Evolutionary conservation across 148 eudicot species (phyloP), one percentile per base, ranked within the genome.

Genomic region (Rhododendron mucronatum): DNA sequence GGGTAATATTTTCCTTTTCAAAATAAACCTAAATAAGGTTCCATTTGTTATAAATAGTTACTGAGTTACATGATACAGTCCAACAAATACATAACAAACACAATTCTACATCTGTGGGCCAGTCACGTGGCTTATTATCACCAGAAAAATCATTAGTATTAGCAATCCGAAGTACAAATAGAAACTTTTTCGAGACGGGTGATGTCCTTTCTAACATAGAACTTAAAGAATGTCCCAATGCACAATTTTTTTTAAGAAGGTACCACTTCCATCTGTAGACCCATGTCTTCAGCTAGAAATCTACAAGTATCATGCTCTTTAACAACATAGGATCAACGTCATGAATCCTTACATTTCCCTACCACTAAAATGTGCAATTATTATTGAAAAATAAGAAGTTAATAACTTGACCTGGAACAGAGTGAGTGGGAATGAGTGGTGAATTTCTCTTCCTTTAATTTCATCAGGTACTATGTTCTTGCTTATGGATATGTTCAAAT

Each of bases 401-500:
- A 35, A 81, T 26, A 28, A 39, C 39, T 33, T 0, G 41, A 96
- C 99, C 95, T 91, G 95, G 89, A 96, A 94, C 63, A 96, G 89
- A 65, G 94, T 93, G 92, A 96, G 88, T 16, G 99, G 99, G 88
- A 96, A 96, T 28, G 96, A 90, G 89, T 94, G 96, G 75, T 90
- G 97, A 84, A 96, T 89, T 89, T 92, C 97, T 86, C 98, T 90
- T 85, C 98, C 99, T 89, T 96, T 95, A 44, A 96, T 90, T 89
- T 90, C 99, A 92, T 95, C 99, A 6, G 99, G 98, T 45, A 96
- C 96, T 71, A 90, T 89, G 86, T 89, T 92, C 71, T 87, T 90
- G 92, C 94, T 92, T 77, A 94, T 85, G 82, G 98, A 95, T 87
- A 96, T 90, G 75, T 95, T 92, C 89, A 93, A 87, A 86, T 91